Conservation (phyloP, 73 alveolate species). For the Breviolum minutum region DNA sequence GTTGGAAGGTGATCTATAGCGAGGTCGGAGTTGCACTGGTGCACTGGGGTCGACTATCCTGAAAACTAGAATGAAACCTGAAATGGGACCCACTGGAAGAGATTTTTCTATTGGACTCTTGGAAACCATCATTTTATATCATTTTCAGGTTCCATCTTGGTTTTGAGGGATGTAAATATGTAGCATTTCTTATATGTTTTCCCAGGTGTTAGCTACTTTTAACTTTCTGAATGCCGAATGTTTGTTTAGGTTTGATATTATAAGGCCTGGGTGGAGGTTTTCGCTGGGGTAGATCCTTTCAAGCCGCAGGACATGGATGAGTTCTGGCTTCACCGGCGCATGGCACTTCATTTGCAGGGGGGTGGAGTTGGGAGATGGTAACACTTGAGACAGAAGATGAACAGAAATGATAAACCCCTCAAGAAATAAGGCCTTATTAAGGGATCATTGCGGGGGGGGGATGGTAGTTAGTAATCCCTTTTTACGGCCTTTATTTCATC, state of each 20-base stretch:
- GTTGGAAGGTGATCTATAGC: slow-evolving; percentile 1
- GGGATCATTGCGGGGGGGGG: neutral
- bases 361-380: too few relatives aligned
- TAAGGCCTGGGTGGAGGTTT: neutral
- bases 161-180: too few relatives aligned
- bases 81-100: neutral
- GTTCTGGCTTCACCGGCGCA: slow-evolving; percentile 25
- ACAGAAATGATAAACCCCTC: neutral
- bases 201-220: neutral
- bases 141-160: too few relatives aligned
- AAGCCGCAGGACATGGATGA: slow-evolving; percentile 28
- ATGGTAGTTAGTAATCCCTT: too few relatives aligned
- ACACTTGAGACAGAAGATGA: too few relatives aligned
- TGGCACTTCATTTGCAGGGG: neutral
- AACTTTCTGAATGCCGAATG: neutral
- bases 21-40: neutral
- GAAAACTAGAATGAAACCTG: neutral
- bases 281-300: neutral
- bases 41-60: neutral
- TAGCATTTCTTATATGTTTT: too few relatives aligned
- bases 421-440: neutral
- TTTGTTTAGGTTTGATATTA: neutral
- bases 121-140: neutral
- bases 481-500: neutral
- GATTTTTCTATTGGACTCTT: neutral